Base-by-base conservation (phyloP, 345 rosid species). In the Salix dunnii region DNA sequence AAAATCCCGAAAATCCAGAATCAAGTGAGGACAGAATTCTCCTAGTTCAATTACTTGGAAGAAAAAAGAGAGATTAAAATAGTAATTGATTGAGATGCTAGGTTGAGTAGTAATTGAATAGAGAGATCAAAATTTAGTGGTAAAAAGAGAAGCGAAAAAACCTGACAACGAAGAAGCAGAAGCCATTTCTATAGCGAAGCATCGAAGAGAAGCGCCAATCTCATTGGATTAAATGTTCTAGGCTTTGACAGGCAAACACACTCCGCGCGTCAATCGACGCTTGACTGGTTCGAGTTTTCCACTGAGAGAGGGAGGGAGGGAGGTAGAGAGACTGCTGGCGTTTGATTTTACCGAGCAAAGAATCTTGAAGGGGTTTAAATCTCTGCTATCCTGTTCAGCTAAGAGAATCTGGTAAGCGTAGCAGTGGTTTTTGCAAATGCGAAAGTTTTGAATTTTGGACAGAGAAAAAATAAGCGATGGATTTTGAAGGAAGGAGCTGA, bases 151-250 rank as follows among this genome's bases (percentile, higher is more conserved):
- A 38, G 40, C 62, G 36, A 51, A 76, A 82, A 64, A 33, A 96
- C 99, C 94, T 65, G 98, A 86, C 85, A 91, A 77, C 43, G 97
- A 89, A 87, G 96, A 58, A 90, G 90, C 90, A 81, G 87, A 91
- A 76, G 91, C 89, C 99, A 96, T 96, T 64, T 81, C 86, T 86
- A 86, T 4, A 36, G 18, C 14, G 78, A 65, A 76, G 83, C 83
- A 81, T 80, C 83, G 85, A 80, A 85, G 74, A 76, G 72, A 84
- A 83, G 67, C 81, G 89, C 49, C 49, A 46, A 82, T 80, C 81
- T 77, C 84, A 87, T 85, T 79, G 86, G 85, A 88, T 85, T 84
- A 81, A 83, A 82, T 84, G 13, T 0, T 23, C 36, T 71, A 80
- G 75, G 86, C 83, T 81, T 78, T 70, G 61, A 81, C 71, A 27